Base-by-base conservation (phyloP, 352 stramenopile genomes). In the Phytophthora brassicae region DNA sequence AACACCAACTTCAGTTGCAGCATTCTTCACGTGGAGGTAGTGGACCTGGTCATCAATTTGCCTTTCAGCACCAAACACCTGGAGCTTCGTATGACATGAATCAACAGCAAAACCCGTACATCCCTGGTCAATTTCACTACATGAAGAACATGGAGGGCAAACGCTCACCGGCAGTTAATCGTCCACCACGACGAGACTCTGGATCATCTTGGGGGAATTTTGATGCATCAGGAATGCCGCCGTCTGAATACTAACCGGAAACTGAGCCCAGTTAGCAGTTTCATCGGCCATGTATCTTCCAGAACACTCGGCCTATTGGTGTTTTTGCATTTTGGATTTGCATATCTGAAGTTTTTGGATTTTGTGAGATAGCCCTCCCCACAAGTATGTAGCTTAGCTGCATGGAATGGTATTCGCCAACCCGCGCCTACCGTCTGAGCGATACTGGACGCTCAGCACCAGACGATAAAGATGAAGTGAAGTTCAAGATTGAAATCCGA, bases 111-210 rank as follows among this genome's bases (percentile, higher is more conserved):
- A 67, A 75, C 29, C 44, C 60, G 16, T 79, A 76, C 24, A 69
- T 75, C 51, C 60, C 71, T 12, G 51, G 65, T 5, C 77, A 85
- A 38, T 92, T 76, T 54, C 83, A 81, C 20, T 92, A 90, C 60
- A 65, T 87, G 56, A 89, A 88, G 53, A 76, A 60, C 46, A 86
- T 89, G 73, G 83, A 89, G 36, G 75, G 90, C 43, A 77, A 77
- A 43, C 58, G 68, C 6, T 62, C 48, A 74, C 84, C 72, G 38
- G 56, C 54, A 14, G 45, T 8, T 47, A 56, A 41, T 47, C 74
- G 35, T 63, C 70, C 64, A 9, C 72, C 72, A 6, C 68, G 75
- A 23, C 76, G 83, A 38, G 83, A 92, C 44, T 74, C 75, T 24
- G 59, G 75, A 17, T 84, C 78, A 39, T 90, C 80, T 46, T 86